Base-by-base conservation (phyloP, 441 rosid species). In the Viola pubescens region DNA sequence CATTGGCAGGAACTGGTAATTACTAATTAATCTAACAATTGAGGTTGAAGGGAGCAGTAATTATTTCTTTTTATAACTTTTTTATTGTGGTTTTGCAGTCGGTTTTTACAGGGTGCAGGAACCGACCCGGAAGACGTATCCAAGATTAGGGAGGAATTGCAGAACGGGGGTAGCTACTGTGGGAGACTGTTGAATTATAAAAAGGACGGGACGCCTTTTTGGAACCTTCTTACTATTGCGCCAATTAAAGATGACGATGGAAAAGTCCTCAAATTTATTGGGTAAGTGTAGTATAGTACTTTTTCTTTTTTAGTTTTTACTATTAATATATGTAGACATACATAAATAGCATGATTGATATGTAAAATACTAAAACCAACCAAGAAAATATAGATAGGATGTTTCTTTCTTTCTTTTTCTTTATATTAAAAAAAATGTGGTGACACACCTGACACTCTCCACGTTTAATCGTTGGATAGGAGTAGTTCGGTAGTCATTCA, bases 211-310 rank as follows among this genome's bases (percentile, higher is more conserved):
- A 79, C 88, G 4, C 81, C 95, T 0, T 94, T 94, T 78, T 94
- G 98, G 98, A 94, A 94, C 70, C 87, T 94, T 67, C 98, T 94
- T 37, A 94, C 98, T 0, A 82, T 89, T 70, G 37, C 97, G 1
- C 98, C 98, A 14, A 94, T 94, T 63, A 94, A 89, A 72, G 98
- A 88, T 55, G 97, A 89, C 49, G 62, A 76, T 61, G 97, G 98
- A 46, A 81, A 78, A 37, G 77, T 86, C 59, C 87, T 89, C 73
- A 89, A 89, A 68, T 88, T 84, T 66, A 94, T 94, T 56, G 98
- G 98, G 98, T 92, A 19, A 77, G 89, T 81, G 56, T 13, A 4
- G 6, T 43, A 7, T 37, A 13, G 12, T 10, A 26, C 13, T 11
- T 0, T 0, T 52, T 34, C 10, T 12, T n/a, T 56, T 7, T 4